A percentile compares a stretch with the other conserved stretches of the same genome.
Evolutionary conservation across 441 rosid species (phyloP).

Genomic region (Melastoma candidum): DNA sequence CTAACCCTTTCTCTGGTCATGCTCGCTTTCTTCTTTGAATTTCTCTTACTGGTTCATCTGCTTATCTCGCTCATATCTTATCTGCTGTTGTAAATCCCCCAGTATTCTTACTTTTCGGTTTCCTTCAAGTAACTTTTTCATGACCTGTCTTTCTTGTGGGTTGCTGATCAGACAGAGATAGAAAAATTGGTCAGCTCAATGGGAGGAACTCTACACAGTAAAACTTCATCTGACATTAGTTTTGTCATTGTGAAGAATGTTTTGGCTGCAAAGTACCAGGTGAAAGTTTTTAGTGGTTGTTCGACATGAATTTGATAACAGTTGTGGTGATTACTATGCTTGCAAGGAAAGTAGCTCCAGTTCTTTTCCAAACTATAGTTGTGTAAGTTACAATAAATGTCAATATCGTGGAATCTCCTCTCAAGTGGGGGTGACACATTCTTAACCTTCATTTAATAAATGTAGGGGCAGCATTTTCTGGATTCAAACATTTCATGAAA

Average conservation of each 20-base stretch:
- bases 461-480: too few relatives aligned
- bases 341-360: too few relatives aligned
- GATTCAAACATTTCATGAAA: too few relatives aligned
- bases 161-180: constrained; percentile 49
- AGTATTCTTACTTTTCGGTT: not conserved
- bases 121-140: not conserved
- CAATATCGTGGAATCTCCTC: too few relatives aligned
- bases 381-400: too few relatives aligned
- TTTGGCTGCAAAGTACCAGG: constrained; percentile 97
- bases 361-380: too few relatives aligned
- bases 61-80: not conserved
- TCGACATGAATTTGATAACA: too few relatives aligned
- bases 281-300: constrained; percentile 9
- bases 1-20: too few relatives aligned
- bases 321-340: too few relatives aligned
- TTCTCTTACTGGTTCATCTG: not conserved
- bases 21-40: too few relatives aligned
- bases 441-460: too few relatives aligned
- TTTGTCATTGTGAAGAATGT: constrained; percentile 89
- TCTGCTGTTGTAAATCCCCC: not conserved
- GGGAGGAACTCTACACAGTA: constrained; percentile 70
- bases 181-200: constrained; percentile 69
- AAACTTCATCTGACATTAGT: constrained; percentile 65
- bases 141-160: constrained; percentile 20
- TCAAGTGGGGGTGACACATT: too few relatives aligned